Base-by-base conservation (phyloP, 441 rosid species). In the Erodium chrysanthum region DNA sequence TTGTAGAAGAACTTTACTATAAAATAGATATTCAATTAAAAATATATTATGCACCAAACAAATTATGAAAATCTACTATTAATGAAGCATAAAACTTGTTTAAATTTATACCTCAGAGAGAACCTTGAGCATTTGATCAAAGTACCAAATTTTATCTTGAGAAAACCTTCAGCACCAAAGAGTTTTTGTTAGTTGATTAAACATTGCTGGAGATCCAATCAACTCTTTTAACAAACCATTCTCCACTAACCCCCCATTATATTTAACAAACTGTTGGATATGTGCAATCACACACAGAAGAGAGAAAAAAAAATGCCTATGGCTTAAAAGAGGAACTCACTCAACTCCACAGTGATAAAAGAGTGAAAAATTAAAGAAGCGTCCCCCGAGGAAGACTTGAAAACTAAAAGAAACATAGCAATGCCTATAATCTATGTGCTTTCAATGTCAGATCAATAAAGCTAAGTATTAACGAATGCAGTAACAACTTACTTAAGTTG, bases 51-150 rank as follows among this genome's bases (percentile, higher is more conserved):
- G 70, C 59, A 62, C 18, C 66, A 69, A 35, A 31, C 31, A 68
- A 42, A 25, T 5, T 33, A 4, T 27, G 31, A 27, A 27, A 1
- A 27, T 27, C 31, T 33, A 33, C 37, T 33, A 62, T 3, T 4
- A 62, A 23, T n/a, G 8, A 31, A n/a, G 46, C 22, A 15, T 22
- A 6, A n/a, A 63, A 67, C 20, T 37, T 73, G 54, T 63, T 42
- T 75, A 60, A 66, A 74, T 40, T 73, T 73, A 71, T 91, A 92
- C 99, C 99, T 95, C 92, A 7, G 93, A 83, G 62, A 95, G 91
- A 85, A 92, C 97, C 90, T 87, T 95, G 81, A 95, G 91, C 98
- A 95, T 95, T 87, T 92, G 98, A 84, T 92, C 96, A 73, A 92
- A 86, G 82, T 95, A 90, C 99, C 99, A 95, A 31, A 82, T 83